A percentile compares a stretch with the other conserved stretches of the same genome.
phyloP scores from a whole-genome alignment of 345 rosid genomes.

The Lepidium africanum region DNA sequence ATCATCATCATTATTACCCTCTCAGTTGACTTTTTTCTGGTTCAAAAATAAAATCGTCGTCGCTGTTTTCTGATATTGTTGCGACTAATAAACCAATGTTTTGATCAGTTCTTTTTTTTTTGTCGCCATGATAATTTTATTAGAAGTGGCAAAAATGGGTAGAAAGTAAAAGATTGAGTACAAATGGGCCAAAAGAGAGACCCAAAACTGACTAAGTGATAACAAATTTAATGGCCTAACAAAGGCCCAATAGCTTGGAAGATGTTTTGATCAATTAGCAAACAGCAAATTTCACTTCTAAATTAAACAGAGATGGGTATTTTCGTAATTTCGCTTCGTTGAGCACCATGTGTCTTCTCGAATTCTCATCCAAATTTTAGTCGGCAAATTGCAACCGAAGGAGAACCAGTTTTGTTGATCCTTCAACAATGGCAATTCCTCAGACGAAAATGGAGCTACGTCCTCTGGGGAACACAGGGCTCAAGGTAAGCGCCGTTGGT shows the following conservation, averaged over 20 bases:
- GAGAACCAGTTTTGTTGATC: neutral
- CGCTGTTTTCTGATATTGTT: conserved; percentile 9
- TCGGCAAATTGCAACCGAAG: neutral
- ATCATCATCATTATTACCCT: neutral
- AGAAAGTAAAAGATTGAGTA: too few species aligned
- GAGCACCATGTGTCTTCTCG: neutral
- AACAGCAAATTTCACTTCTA: too few species aligned
- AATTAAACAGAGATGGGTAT: neutral
- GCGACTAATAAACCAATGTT: neutral
- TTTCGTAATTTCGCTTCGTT: neutral
- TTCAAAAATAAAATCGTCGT: neutral
- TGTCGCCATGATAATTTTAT: too few species aligned
- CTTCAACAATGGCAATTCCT: conserved; percentile 9
- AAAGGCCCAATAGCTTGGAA: too few species aligned
- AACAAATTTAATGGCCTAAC: too few species aligned
- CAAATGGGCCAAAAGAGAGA: too few species aligned
- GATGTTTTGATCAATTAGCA: neutral
- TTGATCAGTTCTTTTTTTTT: too few species aligned
- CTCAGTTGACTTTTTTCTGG: neutral
- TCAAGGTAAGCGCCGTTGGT: conserved; percentile 66
- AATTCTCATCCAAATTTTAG: neutral
- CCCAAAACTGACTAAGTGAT: too few species aligned
- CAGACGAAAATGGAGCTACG: conserved; percentile 47
- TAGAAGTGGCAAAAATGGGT: too few species aligned
- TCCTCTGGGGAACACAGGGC: conserved; percentile 59